Conservation (phyloP, 2,329 filamentous ascomycete genomes). For the Phaeomoniella chlamydospora region DNA sequence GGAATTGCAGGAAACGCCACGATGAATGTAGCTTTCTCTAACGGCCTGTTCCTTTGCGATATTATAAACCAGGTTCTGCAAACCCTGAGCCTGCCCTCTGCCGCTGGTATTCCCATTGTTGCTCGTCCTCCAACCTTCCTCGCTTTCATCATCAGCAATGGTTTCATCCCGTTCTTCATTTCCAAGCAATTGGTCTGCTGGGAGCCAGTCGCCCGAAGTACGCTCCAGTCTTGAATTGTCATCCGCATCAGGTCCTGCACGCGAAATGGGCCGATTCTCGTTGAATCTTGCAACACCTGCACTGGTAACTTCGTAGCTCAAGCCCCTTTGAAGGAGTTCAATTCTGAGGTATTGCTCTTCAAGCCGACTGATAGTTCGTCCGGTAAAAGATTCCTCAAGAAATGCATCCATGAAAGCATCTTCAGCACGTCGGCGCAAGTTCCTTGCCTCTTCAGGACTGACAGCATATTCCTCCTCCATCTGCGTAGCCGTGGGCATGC, state of each 20-base stretch:
- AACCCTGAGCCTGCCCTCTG: constrained; percentile 51
- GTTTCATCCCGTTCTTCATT: constrained; percentile 14
- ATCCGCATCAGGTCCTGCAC: neutral
- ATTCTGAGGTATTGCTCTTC: constrained; percentile 22
- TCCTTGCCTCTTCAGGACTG: constrained; percentile 18
- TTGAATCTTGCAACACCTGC: constrained; percentile 23
- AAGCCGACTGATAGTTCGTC: constrained; percentile 5
- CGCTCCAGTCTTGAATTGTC: neutral
- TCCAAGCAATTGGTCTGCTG: constrained; percentile 3
- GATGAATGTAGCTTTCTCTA: constrained; percentile 77
- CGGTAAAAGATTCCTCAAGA: constrained; percentile 22
- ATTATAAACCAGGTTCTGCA: constrained; percentile 73
- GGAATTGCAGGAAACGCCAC: constrained; percentile 81
- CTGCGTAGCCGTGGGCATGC: constrained; percentile 24
- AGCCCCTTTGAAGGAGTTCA: constrained; percentile 22
- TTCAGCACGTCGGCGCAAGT: constrained; percentile 27
- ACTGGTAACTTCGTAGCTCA: constrained; percentile 21
- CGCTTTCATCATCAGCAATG: constrained; percentile 24
- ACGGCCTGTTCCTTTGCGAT: constrained; percentile 88
- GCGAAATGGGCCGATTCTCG: constrained; percentile 11
- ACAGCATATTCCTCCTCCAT: constrained; percentile 25
- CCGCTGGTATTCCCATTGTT: constrained; percentile 23
- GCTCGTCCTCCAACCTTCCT: constrained; percentile 24
- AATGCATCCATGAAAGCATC: constrained; percentile 28
- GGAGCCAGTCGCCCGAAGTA: neutral